Evolutionary conservation across 2,329 filamentous ascomycete species (phyloP).

Genomic region (Colletotrichum brevisporum): DNA sequence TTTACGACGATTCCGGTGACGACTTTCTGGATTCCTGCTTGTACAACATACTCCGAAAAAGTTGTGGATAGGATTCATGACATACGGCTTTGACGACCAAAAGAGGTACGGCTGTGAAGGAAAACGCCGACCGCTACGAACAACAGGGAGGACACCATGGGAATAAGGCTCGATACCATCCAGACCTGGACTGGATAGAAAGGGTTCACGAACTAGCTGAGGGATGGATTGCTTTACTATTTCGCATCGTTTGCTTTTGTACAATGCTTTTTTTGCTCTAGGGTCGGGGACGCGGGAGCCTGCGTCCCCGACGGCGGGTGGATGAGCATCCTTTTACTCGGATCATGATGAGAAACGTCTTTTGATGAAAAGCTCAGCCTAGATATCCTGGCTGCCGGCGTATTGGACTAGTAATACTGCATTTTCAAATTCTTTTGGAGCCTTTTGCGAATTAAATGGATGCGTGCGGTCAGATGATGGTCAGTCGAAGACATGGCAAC

Average conservation of each 20-base stretch:
- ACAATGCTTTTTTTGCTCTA: conserved; percentile 18
- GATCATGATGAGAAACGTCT: conserved; percentile 27
- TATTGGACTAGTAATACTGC: conserved; percentile 34
- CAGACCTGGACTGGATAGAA: conserved; percentile 28
- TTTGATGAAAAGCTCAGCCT: conserved; percentile 32
- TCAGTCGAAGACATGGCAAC: neutral
- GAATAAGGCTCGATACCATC: conserved; percentile 33
- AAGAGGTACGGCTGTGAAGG: conserved; percentile 28
- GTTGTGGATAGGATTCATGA: conserved; percentile 33
- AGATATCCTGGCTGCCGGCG: conserved; percentile 24
- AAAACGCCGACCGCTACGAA: conserved; percentile 34
- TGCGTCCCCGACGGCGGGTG: neutral
- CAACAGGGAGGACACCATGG: conserved; percentile 30
- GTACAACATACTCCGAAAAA: conserved; percentile 40
- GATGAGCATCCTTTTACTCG: conserved; percentile 2
- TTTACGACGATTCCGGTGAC: conserved; percentile 40
- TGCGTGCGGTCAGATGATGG: conserved; percentile 11
- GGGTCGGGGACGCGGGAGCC: neutral
- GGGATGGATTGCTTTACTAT: conserved; percentile 19
- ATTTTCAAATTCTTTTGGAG: conserved; percentile 17
- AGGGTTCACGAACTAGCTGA: conserved; percentile 19
- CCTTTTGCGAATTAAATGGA: neutral
- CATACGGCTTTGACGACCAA: conserved; percentile 39
- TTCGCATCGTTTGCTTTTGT: conserved; percentile 26
- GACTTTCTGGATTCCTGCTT: conserved; percentile 40